Conservation (phyloP, 345 rosid species). For the Odontarrhena argentea region DNA sequence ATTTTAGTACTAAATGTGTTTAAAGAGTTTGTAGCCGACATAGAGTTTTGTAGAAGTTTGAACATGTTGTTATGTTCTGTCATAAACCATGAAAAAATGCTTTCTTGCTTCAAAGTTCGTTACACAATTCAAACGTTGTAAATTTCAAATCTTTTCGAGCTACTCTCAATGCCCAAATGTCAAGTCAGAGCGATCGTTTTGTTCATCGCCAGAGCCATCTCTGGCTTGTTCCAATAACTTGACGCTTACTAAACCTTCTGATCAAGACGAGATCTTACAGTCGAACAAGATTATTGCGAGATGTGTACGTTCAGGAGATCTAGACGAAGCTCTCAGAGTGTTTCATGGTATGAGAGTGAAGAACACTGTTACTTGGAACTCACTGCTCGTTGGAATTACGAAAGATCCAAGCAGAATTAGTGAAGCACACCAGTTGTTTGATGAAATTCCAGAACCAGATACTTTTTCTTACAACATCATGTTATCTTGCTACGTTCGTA, state of each 20-base stretch:
- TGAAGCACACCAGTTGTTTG: conserved; percentile 62
- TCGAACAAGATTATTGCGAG: conserved; percentile 60
- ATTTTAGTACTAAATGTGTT: background rate
- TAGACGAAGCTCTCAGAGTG: conserved; percentile 60
- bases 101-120: conserved; percentile 26
- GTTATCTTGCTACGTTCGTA: conserved; percentile 56
- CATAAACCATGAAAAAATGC: conserved; percentile 29
- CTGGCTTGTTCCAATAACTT: conserved; percentile 32
- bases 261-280: conserved; percentile 41
- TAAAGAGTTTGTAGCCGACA: background rate
- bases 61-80: background rate
- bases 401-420: conserved; percentile 49
- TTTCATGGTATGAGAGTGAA: conserved; percentile 59
- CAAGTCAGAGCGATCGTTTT: conserved; percentile 24
- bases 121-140: conserved; percentile 32
- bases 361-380: conserved; percentile 74
- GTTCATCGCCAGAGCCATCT: conserved; percentile 22
- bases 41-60: conserved; percentile 1
- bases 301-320: conserved; percentile 57
- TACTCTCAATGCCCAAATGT: conserved; percentile 33
- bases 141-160: conserved; percentile 29
- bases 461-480: conserved; percentile 67
- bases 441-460: conserved; percentile 67
- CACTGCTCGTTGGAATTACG: conserved; percentile 54
- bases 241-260: conserved; percentile 6